Percentiles rank a stretch among this genome's conserved stretches.
Evolutionary conservation across 2,329 filamentous ascomycete species (phyloP).

Genomic region (Fusarium sp.): DNA sequence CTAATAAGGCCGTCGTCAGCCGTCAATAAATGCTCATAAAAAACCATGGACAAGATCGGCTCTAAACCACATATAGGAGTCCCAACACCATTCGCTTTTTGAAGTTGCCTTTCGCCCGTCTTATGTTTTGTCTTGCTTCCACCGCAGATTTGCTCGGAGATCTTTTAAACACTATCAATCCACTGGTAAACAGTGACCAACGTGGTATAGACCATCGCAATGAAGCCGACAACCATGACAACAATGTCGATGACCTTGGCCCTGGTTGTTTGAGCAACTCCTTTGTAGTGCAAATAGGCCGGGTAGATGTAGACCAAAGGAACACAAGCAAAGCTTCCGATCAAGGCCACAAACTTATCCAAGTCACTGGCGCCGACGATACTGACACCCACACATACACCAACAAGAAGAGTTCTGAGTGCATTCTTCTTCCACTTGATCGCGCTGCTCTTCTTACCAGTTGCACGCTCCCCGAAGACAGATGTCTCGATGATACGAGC

Average conservation of each 20-base stretch:
- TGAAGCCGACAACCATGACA: conserved; percentile 71
- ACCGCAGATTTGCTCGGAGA: background rate
- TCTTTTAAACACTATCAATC: conserved; percentile 41
- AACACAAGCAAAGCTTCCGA: conserved; percentile 79
- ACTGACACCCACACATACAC: conserved; percentile 69
- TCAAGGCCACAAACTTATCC: conserved; percentile 79
- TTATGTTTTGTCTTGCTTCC: conserved; percentile 1
- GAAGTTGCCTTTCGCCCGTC: conserved; percentile 31
- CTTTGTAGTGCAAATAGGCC: conserved; percentile 75
- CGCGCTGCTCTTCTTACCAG: conserved; percentile 69
- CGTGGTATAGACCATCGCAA: conserved; percentile 79
- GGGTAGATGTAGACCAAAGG: conserved; percentile 83
- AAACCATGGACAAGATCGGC: background rate
- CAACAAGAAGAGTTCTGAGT: conserved; percentile 67
- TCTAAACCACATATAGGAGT: background rate
- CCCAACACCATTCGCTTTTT: conserved; percentile 6
- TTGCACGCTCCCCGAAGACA: conserved; percentile 73
- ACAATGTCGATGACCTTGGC: conserved; percentile 69
- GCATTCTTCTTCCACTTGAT: conserved; percentile 84
- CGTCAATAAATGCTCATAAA: background rate
- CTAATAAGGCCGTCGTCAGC: background rate
- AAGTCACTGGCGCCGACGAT: conserved; percentile 74
- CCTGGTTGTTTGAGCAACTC: conserved; percentile 66
- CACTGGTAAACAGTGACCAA: conserved; percentile 63
- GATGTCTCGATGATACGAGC: conserved; percentile 76